Base-by-base conservation (phyloP, 257 asterid species). In the Fraxinus pennsylvanica region DNA sequence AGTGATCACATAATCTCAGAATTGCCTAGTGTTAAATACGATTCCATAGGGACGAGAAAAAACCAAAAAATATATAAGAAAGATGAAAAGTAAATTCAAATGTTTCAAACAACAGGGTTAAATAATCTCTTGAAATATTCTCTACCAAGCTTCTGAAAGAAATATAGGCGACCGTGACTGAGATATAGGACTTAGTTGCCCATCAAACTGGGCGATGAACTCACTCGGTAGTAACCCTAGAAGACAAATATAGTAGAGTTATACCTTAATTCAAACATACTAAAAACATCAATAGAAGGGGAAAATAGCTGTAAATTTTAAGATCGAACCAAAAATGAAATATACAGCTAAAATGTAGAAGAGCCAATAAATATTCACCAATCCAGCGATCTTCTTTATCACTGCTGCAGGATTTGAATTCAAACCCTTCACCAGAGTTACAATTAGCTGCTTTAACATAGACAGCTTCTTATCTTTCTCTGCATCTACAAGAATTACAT, bases 371-470 rank as follows among this genome's bases (percentile, higher is more conserved):
- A 82, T 77, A 86, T 97, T 85, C 84, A 95, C 99, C 91, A 95
- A 82, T 79, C 94, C 99, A 84, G 99, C 98, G 74, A 93, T 95
- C 87, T 95, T 95, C 84, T 93, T 95, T 81, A 95, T 87, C 85
- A 85, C 86, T 66, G 91, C 94, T 69, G 97, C 96, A 72, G 96
- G 85, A 77, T 91, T 91, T 75, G 92, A 81, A 90, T 82, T 88
- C 81, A 91, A 86, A 82, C 99, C 99, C 87, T 88, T 93, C 71
- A 90, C 98, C 79, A 95, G 86, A 81, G 99, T 85, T 72, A 89
- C 82, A 81, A 89, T 91, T 78, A 93, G 86, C 85, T 90, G 98
- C 84, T 90, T 93, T 71, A 93, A 87, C 98, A 89, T 95, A 39
- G 91, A 89, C 84, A 95, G 89, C 87, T 93, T 95, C 87, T 87